Base-by-base conservation (phyloP, 371 early-diverging fungal species). In the Mortierella sp. region DNA sequence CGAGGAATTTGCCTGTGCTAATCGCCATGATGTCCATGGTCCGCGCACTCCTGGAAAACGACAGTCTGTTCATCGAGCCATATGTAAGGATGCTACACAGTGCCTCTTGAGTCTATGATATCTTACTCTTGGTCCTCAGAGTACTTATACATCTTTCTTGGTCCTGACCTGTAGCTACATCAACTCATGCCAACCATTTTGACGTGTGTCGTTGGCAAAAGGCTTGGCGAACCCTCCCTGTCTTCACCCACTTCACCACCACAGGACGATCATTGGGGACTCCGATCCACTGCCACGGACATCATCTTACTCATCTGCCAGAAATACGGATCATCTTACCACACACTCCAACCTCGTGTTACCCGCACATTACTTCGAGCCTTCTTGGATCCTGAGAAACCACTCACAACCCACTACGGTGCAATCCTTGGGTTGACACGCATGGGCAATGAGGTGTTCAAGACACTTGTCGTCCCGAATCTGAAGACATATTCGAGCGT, bases 121-220 rank as follows among this genome's bases (percentile, higher is more conserved):
- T 48, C 8, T 21, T 28, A 21, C n/a, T n/a, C n/a, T n/a, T n/a
- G n/a, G n/a, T n/a, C n/a, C n/a, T n/a, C n/a, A n/a, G n/a, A n/a
- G n/a, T n/a, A n/a, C n/a, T n/a, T n/a, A n/a, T n/a, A n/a, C n/a
- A n/a, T n/a, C n/a, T n/a, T n/a, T n/a, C n/a, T n/a, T n/a, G n/a
- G n/a, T n/a, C n/a, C n/a, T 40, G 10, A 8, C 14, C 39, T 39
- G 6, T 76, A 94, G 94, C 86, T 98, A 28, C 99, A 99, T 81
- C 98, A 99, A 87, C 83, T 99, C 41, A 91, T 99, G 55, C 99
- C 99, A 13, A 88, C 94, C 25, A 86, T 99, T 37, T 80, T 99
- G 44, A 96, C 99, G 12, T 97, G 98, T 71, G 83, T 98, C 19
- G 94, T 99, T 6, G 94, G 94, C 44, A 94, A 94, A 60, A 82